These are phyloP conservation scores for Globisporangium middletonii DNA, from an alignment of 352 stramenopile genomes.

Conservation along the genomic window DNA sequence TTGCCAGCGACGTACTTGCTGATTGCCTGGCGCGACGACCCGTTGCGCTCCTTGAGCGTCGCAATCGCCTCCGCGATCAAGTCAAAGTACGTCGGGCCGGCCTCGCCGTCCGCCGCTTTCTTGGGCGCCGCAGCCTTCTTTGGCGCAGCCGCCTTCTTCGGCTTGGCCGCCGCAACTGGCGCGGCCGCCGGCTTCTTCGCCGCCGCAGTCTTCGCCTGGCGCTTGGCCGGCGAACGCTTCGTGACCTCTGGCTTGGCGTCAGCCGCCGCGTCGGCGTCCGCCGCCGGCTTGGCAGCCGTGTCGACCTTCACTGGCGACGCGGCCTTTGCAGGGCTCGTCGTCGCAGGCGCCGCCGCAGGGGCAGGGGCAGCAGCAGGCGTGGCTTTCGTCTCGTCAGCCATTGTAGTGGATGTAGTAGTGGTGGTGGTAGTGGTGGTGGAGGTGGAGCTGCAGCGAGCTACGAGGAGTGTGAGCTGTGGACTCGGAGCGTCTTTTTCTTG, in stretches of 20 bases:
- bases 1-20: conserved; percentile 86
- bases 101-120: conserved; percentile 29
- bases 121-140: conserved; percentile 21
- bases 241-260: conserved; percentile 11
- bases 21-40: conserved; percentile 89
- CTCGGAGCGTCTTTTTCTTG: conserved; percentile 19
- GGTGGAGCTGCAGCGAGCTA: not conserved
- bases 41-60: conserved; percentile 90
- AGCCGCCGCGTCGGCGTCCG: conserved; percentile 14
- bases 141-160: conserved; percentile 18
- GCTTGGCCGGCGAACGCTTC: conserved; percentile 42
- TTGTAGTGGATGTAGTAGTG: conserved; percentile 1
- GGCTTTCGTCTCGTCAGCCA: conserved; percentile 17
- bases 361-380: conserved; percentile 4
- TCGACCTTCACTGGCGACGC: conserved; percentile 21
- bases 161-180: conserved; percentile 17
- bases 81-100: conserved; percentile 81
- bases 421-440: not conserved
- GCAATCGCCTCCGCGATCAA: conserved; percentile 88
- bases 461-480: conserved; percentile 5
- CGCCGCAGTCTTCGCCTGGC: conserved; percentile 59
- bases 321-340: conserved; percentile 25
- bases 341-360: not conserved
- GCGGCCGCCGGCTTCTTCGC: conserved; percentile 42
- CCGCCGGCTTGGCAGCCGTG: conserved; percentile 14